These are phyloP conservation scores for Coniochaeta ligniaria DNA, from an alignment of 2,329 filamentous ascomycete species.

Conservation along the genomic window DNA sequence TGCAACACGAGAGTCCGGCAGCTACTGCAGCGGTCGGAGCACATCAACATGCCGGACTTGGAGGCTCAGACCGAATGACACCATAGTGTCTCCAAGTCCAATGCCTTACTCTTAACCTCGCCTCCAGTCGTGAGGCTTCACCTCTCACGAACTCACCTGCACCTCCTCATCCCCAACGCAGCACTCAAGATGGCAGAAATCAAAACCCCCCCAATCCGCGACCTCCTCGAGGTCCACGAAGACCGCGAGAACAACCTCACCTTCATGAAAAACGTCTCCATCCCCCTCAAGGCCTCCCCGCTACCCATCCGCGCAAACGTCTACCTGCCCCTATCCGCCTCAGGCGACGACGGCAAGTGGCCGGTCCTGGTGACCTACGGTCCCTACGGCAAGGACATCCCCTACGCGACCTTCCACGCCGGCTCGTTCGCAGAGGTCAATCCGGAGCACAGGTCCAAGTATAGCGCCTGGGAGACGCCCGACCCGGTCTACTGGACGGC, in stretches of 20 bases:
- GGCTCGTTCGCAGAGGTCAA: conserved; percentile 42
- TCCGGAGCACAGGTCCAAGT: conserved; percentile 41
- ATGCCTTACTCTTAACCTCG: not conserved
- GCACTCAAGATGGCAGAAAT: conserved; percentile 1
- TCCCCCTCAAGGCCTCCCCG: conserved; percentile 15
- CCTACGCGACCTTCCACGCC: conserved; percentile 40
- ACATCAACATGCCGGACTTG: not conserved
- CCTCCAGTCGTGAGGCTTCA: not conserved
- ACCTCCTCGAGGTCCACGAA: conserved; percentile 10
- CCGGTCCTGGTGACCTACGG: conserved; percentile 66
- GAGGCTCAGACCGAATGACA: not conserved
- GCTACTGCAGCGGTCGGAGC: not conserved
- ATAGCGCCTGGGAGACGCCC: conserved; percentile 54
- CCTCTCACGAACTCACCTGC: not conserved
- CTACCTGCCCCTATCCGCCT: conserved; percentile 15
- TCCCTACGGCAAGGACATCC: conserved; percentile 68
- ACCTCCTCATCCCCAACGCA: not conserved
- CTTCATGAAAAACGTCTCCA: conserved; percentile 19
- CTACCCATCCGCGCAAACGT: conserved; percentile 21
- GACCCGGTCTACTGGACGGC: conserved; percentile 49
- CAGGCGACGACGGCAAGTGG: conserved; percentile 17
- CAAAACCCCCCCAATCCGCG: conserved; percentile 10
- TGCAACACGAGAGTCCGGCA: not conserved
- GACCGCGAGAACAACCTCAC: conserved; percentile 11
- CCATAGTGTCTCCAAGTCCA: not conserved